Conservation (phyloP, 306 rosid genomes). For the Vigna trinervia region DNA sequence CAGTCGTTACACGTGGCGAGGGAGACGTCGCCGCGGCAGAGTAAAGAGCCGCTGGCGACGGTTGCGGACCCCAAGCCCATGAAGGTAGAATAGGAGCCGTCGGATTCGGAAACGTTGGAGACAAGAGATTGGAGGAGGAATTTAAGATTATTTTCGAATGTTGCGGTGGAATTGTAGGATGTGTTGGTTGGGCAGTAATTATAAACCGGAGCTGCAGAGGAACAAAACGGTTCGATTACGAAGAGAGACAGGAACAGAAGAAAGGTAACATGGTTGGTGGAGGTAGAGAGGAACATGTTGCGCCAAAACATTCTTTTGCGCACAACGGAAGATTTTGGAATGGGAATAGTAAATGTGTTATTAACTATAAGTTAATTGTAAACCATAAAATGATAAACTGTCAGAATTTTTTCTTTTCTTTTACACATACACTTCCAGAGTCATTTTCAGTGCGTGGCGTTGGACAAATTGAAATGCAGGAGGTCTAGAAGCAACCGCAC, state of each 20-base stretch:
- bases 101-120: conserved; percentile 42
- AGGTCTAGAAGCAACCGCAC: background rate
- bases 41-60: conserved; percentile 49
- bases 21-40: conserved; percentile 63
- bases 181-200: conserved; percentile 42
- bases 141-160: conserved; percentile 51
- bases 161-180: conserved; percentile 41
- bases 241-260: conserved; percentile 14
- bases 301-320: background rate
- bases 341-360: too few relatives aligned
- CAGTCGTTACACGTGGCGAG: conserved; percentile 45
- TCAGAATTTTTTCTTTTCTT: background rate
- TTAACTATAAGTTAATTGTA: background rate
- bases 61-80: conserved; percentile 31
- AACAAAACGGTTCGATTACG: background rate
- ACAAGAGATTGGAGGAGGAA: conserved; percentile 51
- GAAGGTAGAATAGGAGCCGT: conserved; percentile 35
- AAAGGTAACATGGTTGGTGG: background rate
- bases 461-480: background rate
- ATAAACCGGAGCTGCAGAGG: conserved; percentile 22
- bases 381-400: background rate
- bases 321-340: background rate
- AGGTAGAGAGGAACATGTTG: background rate
- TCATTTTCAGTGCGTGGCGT: background rate
- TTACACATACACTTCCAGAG: too few relatives aligned